Evolutionary conservation across 495 filamentous ascomycete species (phyloP).

Genomic region (Xylaria curta): DNA sequence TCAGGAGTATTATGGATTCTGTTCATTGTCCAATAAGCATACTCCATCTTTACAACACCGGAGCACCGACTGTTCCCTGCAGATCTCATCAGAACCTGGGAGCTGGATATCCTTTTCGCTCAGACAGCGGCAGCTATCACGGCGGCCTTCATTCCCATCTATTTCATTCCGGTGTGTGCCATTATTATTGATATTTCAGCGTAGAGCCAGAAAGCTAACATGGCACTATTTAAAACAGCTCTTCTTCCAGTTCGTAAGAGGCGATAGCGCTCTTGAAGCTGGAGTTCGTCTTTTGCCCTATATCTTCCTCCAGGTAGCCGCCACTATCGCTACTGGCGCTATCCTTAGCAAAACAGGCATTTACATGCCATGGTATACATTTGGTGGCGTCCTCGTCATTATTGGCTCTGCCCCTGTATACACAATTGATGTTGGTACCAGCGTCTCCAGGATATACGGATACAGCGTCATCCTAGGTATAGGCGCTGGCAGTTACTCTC

Average conservation of each 20-base stretch:
- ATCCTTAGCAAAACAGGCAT: constrained; percentile 39
- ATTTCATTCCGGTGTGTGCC: constrained; percentile 57
- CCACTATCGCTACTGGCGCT: constrained; percentile 44
- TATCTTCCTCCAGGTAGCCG: constrained; percentile 35
- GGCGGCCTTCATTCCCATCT: constrained; percentile 47
- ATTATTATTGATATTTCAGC: not conserved
- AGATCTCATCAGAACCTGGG: constrained; percentile 34
- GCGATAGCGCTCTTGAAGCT: constrained; percentile 42
- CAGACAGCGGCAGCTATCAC: constrained; percentile 29
- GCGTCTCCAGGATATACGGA: constrained; percentile 59
- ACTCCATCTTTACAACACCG: constrained; percentile 50
- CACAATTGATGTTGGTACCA: constrained; percentile 52
- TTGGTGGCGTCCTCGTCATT: constrained; percentile 19
- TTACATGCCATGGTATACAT: constrained; percentile 26
- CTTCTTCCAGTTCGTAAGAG: constrained; percentile 43
- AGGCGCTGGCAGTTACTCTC: constrained; percentile 61
- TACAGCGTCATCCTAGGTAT: constrained; percentile 65
- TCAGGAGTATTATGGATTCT: constrained; percentile 55
- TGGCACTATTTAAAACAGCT: not conserved
- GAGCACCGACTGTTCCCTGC: constrained; percentile 57
- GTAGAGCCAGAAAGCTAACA: not conserved
- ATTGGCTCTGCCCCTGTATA: constrained; percentile 44
- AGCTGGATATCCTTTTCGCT: constrained; percentile 13
- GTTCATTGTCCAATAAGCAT: constrained; percentile 57
- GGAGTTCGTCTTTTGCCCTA: constrained; percentile 56